Evolutionary conservation across 495 filamentous ascomycete genomes (phyloP), one percentile per base, ranked within the genome.

Genomic region (Trypethelium eluteriae): DNA sequence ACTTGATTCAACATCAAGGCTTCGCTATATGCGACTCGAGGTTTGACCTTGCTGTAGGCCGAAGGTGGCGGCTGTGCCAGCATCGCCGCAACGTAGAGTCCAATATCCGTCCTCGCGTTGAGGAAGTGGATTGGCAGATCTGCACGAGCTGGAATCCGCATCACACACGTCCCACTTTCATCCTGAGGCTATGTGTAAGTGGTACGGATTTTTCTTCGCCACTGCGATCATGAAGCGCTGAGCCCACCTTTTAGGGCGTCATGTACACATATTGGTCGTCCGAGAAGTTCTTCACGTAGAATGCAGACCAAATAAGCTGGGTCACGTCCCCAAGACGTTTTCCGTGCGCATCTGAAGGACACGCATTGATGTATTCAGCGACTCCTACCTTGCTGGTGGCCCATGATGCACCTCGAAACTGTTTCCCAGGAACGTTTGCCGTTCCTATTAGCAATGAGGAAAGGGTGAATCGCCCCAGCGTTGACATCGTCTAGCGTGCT

Each of bases 301-400:
- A 44, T 44, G 41, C 41, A 0, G 41, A 1, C 41, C 6, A 44
- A 7, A 44, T 14, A 44, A 44, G 7, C 41, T 44, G 41, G 1
- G 41, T 44, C 1, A 44, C 41, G 14, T 44, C 41, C 41, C 7
- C 6, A 44, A 44, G 41, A 44, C 7, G 6, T 44, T 44, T 44
- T 64, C 86, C 81, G 72, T 89, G 87, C 25, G 82, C 74, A 56
- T 85, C 78, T 2, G 77, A 66, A 25, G 84, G 83, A 73, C 88
- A 89, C 66, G 71, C 69, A 72, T 89, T 85, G 69, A 88, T 89
- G 72, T 88, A 85, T 35, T 78, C 73, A 38, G 88, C 81, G 64
- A 84, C 70, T 16, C 73, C 59, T 11, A 82, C 76, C 61, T 75
- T 76, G n/a, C 83, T 82, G 38, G 14, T 14, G 6, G 41, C 41